Conservation (phyloP, 1,284 basidiomycete genomes). For the Amylostereum areolatum region DNA sequence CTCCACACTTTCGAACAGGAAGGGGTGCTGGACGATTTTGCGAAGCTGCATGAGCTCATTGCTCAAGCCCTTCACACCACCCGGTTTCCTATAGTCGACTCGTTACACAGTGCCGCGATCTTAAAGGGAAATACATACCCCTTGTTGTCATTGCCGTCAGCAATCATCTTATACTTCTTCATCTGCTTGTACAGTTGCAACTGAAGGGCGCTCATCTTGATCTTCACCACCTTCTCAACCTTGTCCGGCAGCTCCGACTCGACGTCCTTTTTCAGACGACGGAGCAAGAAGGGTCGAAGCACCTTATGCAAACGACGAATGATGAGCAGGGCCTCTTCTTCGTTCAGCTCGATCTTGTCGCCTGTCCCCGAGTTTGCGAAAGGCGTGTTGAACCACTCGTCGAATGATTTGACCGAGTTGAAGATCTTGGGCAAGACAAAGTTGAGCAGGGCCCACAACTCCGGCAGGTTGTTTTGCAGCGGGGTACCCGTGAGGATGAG, state of each 20-base stretch:
- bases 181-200: slow-evolving; percentile 95
- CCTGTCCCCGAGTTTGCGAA: slow-evolving; percentile 96
- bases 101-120: slow-evolving; percentile 1
- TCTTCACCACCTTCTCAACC: slow-evolving; percentile 98
- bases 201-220: slow-evolving; percentile 95
- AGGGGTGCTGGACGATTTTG: slow-evolving; percentile 98
- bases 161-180: slow-evolving; percentile 97
- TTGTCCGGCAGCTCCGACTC: slow-evolving; percentile 98
- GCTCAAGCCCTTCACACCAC: slow-evolving; percentile 82
- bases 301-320: slow-evolving; percentile 99
- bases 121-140: slow-evolving; percentile 39
- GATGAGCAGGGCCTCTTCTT: slow-evolving; percentile 98
- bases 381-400: slow-evolving; percentile 99
- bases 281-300: slow-evolving; percentile 92
- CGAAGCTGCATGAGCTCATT: slow-evolving; percentile 99
- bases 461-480: slow-evolving; percentile 97
- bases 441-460: slow-evolving; percentile 97
- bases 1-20: slow-evolving; percentile 94
- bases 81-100: slow-evolving; percentile 49
- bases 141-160: slow-evolving; percentile 74
- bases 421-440: slow-evolving; percentile 98
- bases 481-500: slow-evolving; percentile 98
- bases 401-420: slow-evolving; percentile 99
- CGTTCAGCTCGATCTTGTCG: slow-evolving; percentile 98
- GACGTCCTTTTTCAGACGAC: slow-evolving; percentile 97